These are phyloP conservation scores for Saraca asoca DNA, from an alignment of 331 rosid species.

Conservation along the genomic window DNA sequence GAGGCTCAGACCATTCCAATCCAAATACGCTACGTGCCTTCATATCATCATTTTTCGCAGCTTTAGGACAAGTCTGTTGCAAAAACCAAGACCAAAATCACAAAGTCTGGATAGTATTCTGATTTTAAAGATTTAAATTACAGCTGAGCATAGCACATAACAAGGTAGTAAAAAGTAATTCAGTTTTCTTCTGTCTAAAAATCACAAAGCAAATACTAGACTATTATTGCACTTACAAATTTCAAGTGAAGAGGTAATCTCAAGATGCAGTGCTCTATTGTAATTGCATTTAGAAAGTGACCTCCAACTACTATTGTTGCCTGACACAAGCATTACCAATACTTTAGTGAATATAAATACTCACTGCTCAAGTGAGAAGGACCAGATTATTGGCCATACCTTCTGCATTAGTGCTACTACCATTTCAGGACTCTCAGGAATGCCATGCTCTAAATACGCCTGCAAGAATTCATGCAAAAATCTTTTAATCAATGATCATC, in stretches of 20 bases:
- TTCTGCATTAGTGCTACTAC: constrained; percentile 43
- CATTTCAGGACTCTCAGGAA: constrained; percentile 44
- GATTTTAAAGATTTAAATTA: too few species aligned
- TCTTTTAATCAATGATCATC: too few species aligned
- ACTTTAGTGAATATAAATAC: too few species aligned
- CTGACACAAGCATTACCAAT: constrained; percentile 42
- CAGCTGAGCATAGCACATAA: too few species aligned
- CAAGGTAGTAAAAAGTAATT: too few species aligned
- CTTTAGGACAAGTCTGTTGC: constrained; percentile 75
- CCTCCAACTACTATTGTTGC: constrained; percentile 59
- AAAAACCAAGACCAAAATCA: constrained; percentile 29
- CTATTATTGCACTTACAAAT: constrained; percentile 62
- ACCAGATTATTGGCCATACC: constrained; percentile 39
- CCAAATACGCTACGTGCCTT: constrained; percentile 71
- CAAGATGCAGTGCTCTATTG: constrained; percentile 52
- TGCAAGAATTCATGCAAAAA: too few species aligned
- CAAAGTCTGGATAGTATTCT: too few species aligned
- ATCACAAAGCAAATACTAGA: constrained; percentile 43
- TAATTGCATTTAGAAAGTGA: constrained; percentile 48
- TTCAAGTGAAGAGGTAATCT: constrained; percentile 55
- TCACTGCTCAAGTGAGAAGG: too few species aligned
- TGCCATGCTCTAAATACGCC: constrained; percentile 45
- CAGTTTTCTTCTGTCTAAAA: too few species aligned
- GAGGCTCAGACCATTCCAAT: constrained; percentile 81
- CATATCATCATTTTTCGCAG: constrained; percentile 76